Conservation (phyloP, 2,329 filamentous ascomycete species). For the Clonostachys chloroleuca region DNA sequence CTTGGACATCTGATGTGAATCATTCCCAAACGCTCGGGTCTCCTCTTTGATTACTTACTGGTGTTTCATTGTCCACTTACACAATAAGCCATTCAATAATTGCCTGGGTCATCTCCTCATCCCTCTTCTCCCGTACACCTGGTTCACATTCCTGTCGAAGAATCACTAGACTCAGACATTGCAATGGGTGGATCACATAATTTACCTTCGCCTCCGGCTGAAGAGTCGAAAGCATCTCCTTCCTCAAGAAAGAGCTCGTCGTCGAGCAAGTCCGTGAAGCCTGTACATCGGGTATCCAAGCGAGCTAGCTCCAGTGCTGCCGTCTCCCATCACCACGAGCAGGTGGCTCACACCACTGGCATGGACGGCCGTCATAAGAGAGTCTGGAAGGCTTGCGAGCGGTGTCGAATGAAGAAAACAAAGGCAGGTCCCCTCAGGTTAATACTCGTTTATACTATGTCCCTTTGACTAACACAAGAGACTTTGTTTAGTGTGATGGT, state of each 20-base stretch:
- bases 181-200: slow-evolving; percentile 39
- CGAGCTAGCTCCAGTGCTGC: slow-evolving; percentile 34
- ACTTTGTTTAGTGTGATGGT: slow-evolving; percentile 49
- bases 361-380: slow-evolving; percentile 57
- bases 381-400: slow-evolving; percentile 63
- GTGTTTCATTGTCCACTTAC: background rate
- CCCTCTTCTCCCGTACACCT: too few species aligned
- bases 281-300: slow-evolving; percentile 46
- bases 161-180: too few species aligned
- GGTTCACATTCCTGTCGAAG: too few species aligned
- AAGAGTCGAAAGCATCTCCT: slow-evolving; percentile 32
- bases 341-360: slow-evolving; percentile 19
- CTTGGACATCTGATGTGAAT: background rate
- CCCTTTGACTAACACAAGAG: background rate
- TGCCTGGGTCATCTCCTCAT: slow-evolving; percentile 1
- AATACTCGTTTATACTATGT: background rate
- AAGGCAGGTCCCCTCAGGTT: slow-evolving; percentile 39
- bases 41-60: too few species aligned
- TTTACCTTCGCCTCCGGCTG: slow-evolving; percentile 48
- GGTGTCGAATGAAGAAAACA: slow-evolving; percentile 67
- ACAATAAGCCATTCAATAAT: background rate
- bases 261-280: slow-evolving; percentile 41
- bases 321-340: slow-evolving; percentile 29
- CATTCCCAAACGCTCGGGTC: too few species aligned
- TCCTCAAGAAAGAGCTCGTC: slow-evolving; percentile 32